Conservation (phyloP, 257 asterid genomes). For the Nicotiana paniculata region DNA sequence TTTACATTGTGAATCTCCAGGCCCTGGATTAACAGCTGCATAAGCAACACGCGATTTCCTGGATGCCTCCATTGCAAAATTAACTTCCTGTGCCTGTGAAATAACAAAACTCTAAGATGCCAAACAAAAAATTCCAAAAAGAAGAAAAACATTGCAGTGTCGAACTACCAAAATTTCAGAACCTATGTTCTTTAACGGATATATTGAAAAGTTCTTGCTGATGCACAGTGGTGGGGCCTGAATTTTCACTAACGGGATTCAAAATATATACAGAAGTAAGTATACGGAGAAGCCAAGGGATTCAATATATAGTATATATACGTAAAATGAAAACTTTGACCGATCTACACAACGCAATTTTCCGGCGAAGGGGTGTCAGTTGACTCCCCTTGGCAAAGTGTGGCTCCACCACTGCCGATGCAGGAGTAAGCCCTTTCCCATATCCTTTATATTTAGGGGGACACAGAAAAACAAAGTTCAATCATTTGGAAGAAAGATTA, state of each 20-base stretch:
- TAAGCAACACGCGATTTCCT: conserved; percentile 75
- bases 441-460: not conserved
- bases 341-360: too few species aligned
- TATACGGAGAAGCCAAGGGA: too few species aligned
- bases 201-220: not conserved
- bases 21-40: conserved; percentile 55
- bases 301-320: too few species aligned
- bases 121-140: not conserved
- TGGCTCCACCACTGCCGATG: too few species aligned
- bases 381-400: too few species aligned
- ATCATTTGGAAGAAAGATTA: not conserved
- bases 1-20: conserved; percentile 45
- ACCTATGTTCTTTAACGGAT: not conserved
- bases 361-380: too few species aligned
- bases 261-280: too few species aligned
- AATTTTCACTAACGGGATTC: too few species aligned
- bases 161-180: not conserved
- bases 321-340: too few species aligned
- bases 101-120: not conserved
- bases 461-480: not conserved
- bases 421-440: not conserved
- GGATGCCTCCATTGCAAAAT: conserved; percentile 90
- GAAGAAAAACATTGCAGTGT: not conserved
- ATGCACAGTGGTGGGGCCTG: not conserved
- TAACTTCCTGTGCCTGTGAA: conserved; percentile 76